Conservation (phyloP, 2,329 filamentous ascomycete genomes). For the Cladosporium sp. region DNA sequence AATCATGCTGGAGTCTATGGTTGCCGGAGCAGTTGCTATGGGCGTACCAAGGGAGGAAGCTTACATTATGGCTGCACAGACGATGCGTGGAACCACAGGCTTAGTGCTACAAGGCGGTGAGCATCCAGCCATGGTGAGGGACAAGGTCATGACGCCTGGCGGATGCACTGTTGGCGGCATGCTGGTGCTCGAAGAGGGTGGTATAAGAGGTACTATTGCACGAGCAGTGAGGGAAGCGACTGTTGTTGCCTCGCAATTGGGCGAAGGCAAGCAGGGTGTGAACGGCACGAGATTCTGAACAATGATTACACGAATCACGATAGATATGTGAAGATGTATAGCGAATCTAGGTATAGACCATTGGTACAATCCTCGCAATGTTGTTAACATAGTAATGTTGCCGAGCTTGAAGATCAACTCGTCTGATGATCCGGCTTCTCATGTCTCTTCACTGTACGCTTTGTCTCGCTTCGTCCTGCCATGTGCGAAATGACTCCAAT, state of each 20-base stretch:
- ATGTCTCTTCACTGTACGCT: too few species aligned
- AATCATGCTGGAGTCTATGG: constrained; percentile 68
- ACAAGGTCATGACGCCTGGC: constrained; percentile 73
- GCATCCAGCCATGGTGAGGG: constrained; percentile 69
- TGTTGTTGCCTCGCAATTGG: constrained; percentile 63
- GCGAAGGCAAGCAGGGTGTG: constrained; percentile 49
- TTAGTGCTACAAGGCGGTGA: constrained; percentile 62
- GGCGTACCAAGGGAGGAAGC: constrained; percentile 69
- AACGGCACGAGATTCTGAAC: constrained; percentile 31
- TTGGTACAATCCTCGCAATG: background rate
- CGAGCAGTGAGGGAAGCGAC: constrained; percentile 68
- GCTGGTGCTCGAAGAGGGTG: constrained; percentile 68
- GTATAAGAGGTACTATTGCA: constrained; percentile 62
- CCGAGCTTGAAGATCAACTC: too few species aligned
- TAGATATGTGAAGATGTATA: background rate
- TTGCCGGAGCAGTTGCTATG: constrained; percentile 76
- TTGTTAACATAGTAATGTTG: too few species aligned
- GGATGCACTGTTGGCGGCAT: constrained; percentile 75
- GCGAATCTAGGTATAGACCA: background rate
- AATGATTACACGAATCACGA: background rate
- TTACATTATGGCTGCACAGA: constrained; percentile 72
- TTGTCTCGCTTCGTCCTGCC: too few species aligned
- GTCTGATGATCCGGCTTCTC: too few species aligned
- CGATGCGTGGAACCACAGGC: constrained; percentile 68
- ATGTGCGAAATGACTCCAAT: too few species aligned